Conservation (phyloP, 2,329 filamentous ascomycete species). For the Aureobasidium lini region DNA sequence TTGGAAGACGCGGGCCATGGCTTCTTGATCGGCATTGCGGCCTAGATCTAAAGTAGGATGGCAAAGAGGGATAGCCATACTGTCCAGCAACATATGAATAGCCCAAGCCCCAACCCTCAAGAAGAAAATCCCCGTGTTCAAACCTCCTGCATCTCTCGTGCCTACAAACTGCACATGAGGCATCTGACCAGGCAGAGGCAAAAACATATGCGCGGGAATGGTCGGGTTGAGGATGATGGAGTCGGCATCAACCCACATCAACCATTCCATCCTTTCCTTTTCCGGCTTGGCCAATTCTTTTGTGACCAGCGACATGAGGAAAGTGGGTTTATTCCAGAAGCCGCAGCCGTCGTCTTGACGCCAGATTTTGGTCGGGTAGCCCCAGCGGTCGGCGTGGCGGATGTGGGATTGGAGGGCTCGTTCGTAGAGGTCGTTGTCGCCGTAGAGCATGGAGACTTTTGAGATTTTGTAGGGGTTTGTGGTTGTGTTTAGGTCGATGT, state of each 20-base stretch:
- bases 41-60: slow-evolving; percentile 27
- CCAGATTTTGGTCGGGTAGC: slow-evolving; percentile 36
- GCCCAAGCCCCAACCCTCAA: slow-evolving; percentile 34
- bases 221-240: slow-evolving; percentile 37
- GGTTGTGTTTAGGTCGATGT: slow-evolving; percentile 7
- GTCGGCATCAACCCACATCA: slow-evolving; percentile 38
- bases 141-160: slow-evolving; percentile 33
- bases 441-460: slow-evolving; percentile 34
- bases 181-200: slow-evolving; percentile 28
- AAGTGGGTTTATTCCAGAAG: slow-evolving; percentile 39
- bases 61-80: slow-evolving; percentile 34
- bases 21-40: slow-evolving; percentile 33
- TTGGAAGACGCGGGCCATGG: slow-evolving; percentile 24
- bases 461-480: slow-evolving; percentile 20
- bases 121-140: slow-evolving; percentile 38
- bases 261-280: slow-evolving; percentile 34
- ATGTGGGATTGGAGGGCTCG: slow-evolving; percentile 35
- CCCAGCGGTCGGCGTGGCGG: slow-evolving; percentile 32
- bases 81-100: slow-evolving; percentile 32
- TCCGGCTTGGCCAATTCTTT: slow-evolving; percentile 31
- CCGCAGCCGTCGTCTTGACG: slow-evolving; percentile 35
- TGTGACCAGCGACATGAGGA: slow-evolving; percentile 34
- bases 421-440: slow-evolving; percentile 28
- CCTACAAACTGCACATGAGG: slow-evolving; percentile 31
- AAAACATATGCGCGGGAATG: slow-evolving; percentile 34